Base-by-base conservation (phyloP, 352 stramenopile species). In the Phytophthora quininea region DNA sequence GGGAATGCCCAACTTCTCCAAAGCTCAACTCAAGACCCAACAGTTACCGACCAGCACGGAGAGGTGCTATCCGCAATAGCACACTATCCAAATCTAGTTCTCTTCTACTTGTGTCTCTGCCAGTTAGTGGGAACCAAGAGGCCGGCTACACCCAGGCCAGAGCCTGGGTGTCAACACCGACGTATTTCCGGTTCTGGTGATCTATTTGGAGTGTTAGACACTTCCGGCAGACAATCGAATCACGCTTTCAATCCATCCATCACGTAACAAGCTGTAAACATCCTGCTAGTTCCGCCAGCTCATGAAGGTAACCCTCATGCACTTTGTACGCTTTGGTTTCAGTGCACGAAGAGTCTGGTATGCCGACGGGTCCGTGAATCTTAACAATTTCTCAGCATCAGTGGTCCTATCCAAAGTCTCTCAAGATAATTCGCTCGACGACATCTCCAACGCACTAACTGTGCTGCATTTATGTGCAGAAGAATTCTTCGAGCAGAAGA, bases 321-420 rank as follows among this genome's bases (percentile, higher is more conserved):
- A 67, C 11, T 71, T 71, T 10, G 1, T 0, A 2, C 38, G 62
- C 0, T 64, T 69, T 29, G 62, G 64, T 30, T 69, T 69, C 10
- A 32, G 48, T 2, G 48, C 54, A 1, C 38, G 62, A 4, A 3
- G 62, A 4, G 49, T 24, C 1, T 69, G 62, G 62, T 69, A 61
- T 32, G 19, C 62, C 9, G 49, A 64, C 19, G 62, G 49, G 1
- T 64, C 48, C 0, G 54, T 69, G 3, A 57, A 64, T 11, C 15
- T 69, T 6, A 64, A 27, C 42, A 64, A 60, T 27, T 69, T 69
- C 6, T 8, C 49, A 2, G 12, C 49, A 0, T 64, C 62, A 0
- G 48, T 69, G 0, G 0, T 31, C 1, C 27, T 69, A 5, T 48
- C 62, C 3, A 69, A 59, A 33, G 40, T 49, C 4, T 1, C 1